phyloP scores from a whole-genome alignment of 2,329 filamentous ascomycete genomes.

The Colletotrichum incanum region DNA sequence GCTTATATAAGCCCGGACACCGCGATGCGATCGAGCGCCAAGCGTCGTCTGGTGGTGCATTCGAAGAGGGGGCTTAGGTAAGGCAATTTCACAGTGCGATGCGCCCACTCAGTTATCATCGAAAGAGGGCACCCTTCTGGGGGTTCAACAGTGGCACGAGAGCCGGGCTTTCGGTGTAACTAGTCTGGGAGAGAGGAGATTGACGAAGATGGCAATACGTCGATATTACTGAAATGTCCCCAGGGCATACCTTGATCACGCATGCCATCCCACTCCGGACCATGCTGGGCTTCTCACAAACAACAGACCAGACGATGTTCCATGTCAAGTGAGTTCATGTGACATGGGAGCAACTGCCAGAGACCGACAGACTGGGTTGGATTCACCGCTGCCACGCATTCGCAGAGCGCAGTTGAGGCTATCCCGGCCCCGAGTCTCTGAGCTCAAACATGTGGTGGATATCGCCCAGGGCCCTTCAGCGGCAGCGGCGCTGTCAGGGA shows the following conservation, averaged over 20 bases:
- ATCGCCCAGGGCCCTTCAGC: constrained; percentile 29
- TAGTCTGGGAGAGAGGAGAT: background rate
- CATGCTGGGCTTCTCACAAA: constrained; percentile 1
- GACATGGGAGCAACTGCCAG: constrained; percentile 24
- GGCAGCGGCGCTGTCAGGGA: constrained; percentile 27
- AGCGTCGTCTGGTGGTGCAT: background rate
- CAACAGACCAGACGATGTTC: constrained; percentile 34
- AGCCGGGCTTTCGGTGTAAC: background rate
- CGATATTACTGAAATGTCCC: background rate
- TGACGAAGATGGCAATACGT: background rate
- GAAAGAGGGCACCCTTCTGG: background rate
- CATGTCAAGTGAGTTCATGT: constrained; percentile 28
- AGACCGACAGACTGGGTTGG: background rate
- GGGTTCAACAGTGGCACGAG: background rate
- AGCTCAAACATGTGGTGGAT: constrained; percentile 19
- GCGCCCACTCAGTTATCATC: constrained; percentile 2
- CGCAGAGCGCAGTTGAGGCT: constrained; percentile 30
- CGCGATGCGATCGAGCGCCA: constrained; percentile 15
- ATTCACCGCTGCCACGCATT: constrained; percentile 22
- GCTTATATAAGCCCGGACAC: constrained; percentile 33
- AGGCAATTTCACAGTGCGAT: constrained; percentile 10
- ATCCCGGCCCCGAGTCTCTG: constrained; percentile 25
- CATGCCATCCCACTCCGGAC: constrained; percentile 26
- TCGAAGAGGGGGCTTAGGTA: constrained; percentile 16
- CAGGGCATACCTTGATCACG: constrained; percentile 12